phyloP scores from a whole-genome alignment of 1,284 basidiomycete genomes.

The Pascua sp. region DNA sequence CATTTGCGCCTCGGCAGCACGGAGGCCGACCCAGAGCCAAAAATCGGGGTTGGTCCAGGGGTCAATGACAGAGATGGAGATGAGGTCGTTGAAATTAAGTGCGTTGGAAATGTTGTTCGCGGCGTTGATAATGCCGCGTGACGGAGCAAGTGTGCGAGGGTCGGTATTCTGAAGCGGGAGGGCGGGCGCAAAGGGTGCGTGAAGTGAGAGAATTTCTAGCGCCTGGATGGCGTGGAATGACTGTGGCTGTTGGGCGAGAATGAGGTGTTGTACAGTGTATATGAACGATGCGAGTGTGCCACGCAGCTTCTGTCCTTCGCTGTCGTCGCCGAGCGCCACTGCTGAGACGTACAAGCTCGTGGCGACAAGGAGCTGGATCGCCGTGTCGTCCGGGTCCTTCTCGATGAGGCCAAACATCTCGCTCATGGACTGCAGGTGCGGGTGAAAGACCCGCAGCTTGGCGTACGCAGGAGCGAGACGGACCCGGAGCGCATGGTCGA shows the following conservation, averaged over 20 bases:
- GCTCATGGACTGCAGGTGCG: slow-evolving; percentile 35
- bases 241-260: slow-evolving; percentile 28
- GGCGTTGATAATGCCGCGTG: slow-evolving; percentile 25
- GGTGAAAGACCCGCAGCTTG: slow-evolving; percentile 36
- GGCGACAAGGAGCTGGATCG: slow-evolving; percentile 26
- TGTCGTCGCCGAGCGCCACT: slow-evolving; percentile 22
- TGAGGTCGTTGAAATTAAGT: slow-evolving; percentile 25
- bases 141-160: slow-evolving; percentile 27
- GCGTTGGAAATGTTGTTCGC: slow-evolving; percentile 17
- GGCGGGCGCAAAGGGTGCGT: slow-evolving; percentile 34
- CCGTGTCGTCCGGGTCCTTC: slow-evolving; percentile 3
- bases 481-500: slow-evolving; percentile 20
- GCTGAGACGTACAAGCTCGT: slow-evolving; percentile 30
- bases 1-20: slow-evolving; percentile 13
- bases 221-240: slow-evolving; percentile 36
- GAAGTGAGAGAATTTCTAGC: slow-evolving; percentile 33
- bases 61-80: slow-evolving; percentile 11
- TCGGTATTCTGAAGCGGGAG: slow-evolving; percentile 33
- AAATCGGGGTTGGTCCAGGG: slow-evolving; percentile 25
- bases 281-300: slow-evolving; percentile 14
- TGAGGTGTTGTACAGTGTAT: slow-evolving; percentile 21
- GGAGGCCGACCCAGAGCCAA: slow-evolving; percentile 32
- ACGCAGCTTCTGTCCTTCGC: slow-evolving; percentile 18
- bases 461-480: slow-evolving; percentile 31
- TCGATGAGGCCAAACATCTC: slow-evolving; percentile 22